Evolutionary conservation across 805 yeast genomes (phyloP).

Genomic region (Metahyphopichia silvanorum): DNA sequence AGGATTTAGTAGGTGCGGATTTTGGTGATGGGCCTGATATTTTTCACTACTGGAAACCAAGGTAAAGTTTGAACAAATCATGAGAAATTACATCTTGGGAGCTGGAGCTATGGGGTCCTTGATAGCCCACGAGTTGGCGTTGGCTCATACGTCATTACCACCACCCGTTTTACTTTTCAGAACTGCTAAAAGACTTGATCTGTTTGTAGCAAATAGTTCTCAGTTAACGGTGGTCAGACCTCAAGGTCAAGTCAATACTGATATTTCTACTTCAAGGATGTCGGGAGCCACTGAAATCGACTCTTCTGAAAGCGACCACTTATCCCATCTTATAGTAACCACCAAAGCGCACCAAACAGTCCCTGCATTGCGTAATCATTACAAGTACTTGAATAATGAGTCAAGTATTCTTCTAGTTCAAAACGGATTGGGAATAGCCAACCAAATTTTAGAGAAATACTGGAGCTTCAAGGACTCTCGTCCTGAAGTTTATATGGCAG

Average conservation of each 20-base stretch:
- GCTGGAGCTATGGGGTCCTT: slow-evolving; percentile 54
- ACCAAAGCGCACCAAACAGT: slow-evolving; percentile 79
- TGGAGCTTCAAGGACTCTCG: slow-evolving; percentile 48
- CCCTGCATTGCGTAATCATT: slow-evolving; percentile 55
- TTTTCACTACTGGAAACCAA: not conserved
- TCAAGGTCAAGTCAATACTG: slow-evolving; percentile 13
- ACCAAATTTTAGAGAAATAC: slow-evolving; percentile 42
- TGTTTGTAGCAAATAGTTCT: slow-evolving; percentile 40
- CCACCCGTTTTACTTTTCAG: slow-evolving; percentile 33
- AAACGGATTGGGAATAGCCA: slow-evolving; percentile 78
- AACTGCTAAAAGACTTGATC: slow-evolving; percentile 37
- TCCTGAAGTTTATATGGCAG: slow-evolving; percentile 70
- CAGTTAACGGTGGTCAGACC: slow-evolving; percentile 26
- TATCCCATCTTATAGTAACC: slow-evolving; percentile 63
- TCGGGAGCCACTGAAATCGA: slow-evolving; percentile 23
- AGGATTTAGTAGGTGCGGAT: not conserved
- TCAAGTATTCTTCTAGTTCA: slow-evolving; percentile 71
- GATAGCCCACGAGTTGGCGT: slow-evolving; percentile 43
- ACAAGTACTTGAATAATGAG: slow-evolving; percentile 42
- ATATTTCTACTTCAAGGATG: slow-evolving; percentile 8
- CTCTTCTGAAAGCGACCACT: slow-evolving; percentile 18
- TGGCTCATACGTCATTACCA: slow-evolving; percentile 25
- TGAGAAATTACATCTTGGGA: slow-evolving; percentile 37
- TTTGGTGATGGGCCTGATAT: slow-evolving; percentile 1
- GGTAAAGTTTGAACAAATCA: not conserved